A percentile compares a stretch with the other conserved stretches of the same genome.
phyloP scores from a whole-genome alignment of 768 basidiomycete species.

The Pleurotus tuoliensis region DNA sequence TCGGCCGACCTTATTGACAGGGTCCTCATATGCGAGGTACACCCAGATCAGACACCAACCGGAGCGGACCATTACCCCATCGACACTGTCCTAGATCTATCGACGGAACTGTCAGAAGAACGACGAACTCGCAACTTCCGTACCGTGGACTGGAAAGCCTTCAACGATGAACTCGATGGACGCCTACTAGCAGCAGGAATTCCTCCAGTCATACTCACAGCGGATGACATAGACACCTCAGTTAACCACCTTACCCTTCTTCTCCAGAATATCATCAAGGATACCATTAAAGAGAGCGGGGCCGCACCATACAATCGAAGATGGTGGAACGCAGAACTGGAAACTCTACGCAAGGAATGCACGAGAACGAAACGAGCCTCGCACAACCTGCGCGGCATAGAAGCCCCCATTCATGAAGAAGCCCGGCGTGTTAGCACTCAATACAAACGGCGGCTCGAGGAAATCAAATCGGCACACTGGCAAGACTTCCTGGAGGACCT shows the following conservation, averaged over 20 bases:
- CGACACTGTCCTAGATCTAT: constrained; percentile 21
- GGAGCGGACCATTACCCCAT: constrained; percentile 41
- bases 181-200: constrained; percentile 5
- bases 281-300: constrained; percentile 12
- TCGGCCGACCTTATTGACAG: constrained; percentile 12
- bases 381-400: background rate
- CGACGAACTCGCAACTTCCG: constrained; percentile 19
- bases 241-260: background rate
- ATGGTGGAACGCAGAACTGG: constrained; percentile 31
- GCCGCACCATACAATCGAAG: constrained; percentile 19
- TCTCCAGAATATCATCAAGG: constrained; percentile 15
- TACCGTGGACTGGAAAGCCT: constrained; percentile 25
- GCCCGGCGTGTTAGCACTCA: constrained; percentile 7
- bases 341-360: background rate
- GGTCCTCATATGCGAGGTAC: constrained; percentile 24
- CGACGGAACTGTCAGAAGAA: background rate
- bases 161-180: constrained; percentile 16
- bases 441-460: background rate
- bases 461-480: constrained; percentile 15
- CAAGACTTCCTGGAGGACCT: constrained; percentile 15
- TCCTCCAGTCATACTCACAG: background rate
- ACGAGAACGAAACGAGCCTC: constrained; percentile 11
- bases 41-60: constrained; percentile 10
- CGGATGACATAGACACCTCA: constrained; percentile 20
- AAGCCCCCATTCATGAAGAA: constrained; percentile 16